Conservation (phyloP, 345 rosid genomes). For the Syzygium oleosum region DNA sequence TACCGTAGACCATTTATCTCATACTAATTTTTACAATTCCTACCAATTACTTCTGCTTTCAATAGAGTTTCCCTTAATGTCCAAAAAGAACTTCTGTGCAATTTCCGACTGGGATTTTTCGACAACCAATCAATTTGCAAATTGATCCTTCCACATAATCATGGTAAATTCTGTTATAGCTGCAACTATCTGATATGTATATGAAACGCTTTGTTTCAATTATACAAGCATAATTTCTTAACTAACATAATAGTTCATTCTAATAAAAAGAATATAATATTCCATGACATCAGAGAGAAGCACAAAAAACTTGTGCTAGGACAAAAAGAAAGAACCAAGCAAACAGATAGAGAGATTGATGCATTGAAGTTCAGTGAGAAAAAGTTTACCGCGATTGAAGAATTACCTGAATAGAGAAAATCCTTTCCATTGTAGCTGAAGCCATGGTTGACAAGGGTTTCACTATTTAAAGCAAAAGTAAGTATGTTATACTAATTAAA, state of each 20-base stretch:
- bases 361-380: neutral
- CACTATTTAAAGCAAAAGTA: conserved; percentile 18
- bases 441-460: conserved; percentile 67
- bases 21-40: neutral
- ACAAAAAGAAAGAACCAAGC: neutral
- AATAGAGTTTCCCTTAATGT: neutral
- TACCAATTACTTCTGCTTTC: neutral
- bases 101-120: neutral
- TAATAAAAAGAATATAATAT: neutral
- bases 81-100: neutral
- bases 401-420: conserved; percentile 77
- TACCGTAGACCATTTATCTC: neutral
- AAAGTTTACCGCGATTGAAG: neutral
- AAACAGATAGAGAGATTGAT: neutral
- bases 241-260: neutral
- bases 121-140: neutral
- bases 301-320: neutral
- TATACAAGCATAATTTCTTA: neutral
- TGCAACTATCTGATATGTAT: neutral
- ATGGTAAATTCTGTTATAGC: neutral
- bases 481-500: neutral
- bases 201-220: neutral
- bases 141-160: neutral
- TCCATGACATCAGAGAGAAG: neutral
- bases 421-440: conserved; percentile 93